Evolutionary conservation across 441 rosid genomes (phyloP), one percentile per base, ranked within the genome.

Genomic region (Adansonia madagascariensis): DNA sequence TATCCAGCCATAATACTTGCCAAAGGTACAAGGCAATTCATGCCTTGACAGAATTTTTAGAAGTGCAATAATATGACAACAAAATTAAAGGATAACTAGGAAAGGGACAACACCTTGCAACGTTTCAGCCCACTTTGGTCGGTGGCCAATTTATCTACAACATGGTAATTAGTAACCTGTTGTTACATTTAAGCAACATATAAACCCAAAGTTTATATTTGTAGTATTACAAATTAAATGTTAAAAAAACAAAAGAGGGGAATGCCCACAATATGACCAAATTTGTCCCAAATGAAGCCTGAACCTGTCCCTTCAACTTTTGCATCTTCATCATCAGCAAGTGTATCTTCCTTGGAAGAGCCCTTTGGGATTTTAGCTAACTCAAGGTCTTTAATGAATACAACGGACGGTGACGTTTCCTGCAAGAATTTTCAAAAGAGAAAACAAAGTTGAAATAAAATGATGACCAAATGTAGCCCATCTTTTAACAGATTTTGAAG

Each of bases 301-400:
- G 97, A 95, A 70, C 99, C 98, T 3, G 92, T 91, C 74, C 98
- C 99, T 90, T 92, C 88, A 60, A 93, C 84, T 85, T 88, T 92
- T n/a, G 77, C 89, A 79, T 84, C 85, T 73, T 86, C 94, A 47
- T 88, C 90, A 44, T 79, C 95, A 47, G 14, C 27, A 55, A 57
- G 24, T 39, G 57, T 15, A 53, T 53, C 79, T 78, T 79, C 84
- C 75, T 47, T 65, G 18, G 81, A 79, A 64, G 88, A 61, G 65
- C 60, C 81, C 82, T 82, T 82, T 64, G 82, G 82, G 68, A 62
- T 82, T 78, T 86, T 90, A n/a, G 90, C 84, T 20, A 93, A 81
- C 81, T 92, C 93, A 70, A 92, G 76, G 80, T 91, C 96, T 87
- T 95, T 74, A 39, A 95, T 88, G 77, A 80, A 95, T 65, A 92